Conservation (phyloP, 495 filamentous ascomycete species). For the Neurospora terricola region DNA sequence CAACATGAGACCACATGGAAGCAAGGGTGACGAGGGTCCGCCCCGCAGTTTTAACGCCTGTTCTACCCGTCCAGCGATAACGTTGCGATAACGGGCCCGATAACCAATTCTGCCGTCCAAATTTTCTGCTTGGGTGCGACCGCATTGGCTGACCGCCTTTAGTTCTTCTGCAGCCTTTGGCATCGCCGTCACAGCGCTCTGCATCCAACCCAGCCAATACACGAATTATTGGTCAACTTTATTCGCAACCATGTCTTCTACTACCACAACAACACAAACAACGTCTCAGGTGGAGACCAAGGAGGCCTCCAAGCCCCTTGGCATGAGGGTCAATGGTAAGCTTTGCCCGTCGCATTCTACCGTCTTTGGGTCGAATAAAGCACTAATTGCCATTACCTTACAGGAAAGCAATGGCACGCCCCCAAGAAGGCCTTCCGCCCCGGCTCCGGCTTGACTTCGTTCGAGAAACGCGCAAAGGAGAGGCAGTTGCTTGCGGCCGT, state of each 20-base stretch:
- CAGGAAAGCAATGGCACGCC: constrained; percentile 92
- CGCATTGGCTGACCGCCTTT: constrained; percentile 3
- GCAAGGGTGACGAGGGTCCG: neutral
- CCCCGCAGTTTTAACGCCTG: neutral
- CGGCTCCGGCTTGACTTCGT: constrained; percentile 62
- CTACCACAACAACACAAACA: constrained; percentile 1
- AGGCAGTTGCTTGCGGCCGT: constrained; percentile 56
- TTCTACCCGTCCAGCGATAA: neutral
- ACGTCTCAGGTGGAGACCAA: neutral
- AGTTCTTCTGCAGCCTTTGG: neutral
- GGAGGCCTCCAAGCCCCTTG: constrained; percentile 27
- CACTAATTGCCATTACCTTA: neutral
- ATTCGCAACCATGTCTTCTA: constrained; percentile 13
- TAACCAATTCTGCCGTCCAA: constrained; percentile 10
- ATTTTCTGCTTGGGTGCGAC: neutral
- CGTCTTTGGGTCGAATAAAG: neutral
- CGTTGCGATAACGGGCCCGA: neutral
- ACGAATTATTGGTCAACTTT: neutral
- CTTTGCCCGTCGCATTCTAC: neutral
- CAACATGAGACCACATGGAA: neutral
- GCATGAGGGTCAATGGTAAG: constrained; percentile 59
- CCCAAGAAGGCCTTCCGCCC: constrained; percentile 82
- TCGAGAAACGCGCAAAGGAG: constrained; percentile 58
- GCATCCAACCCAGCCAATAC: neutral
- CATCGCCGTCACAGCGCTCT: neutral